Percentiles rank a stretch among this genome's conserved stretches.
These are phyloP conservation scores for Cantharellus cinnabarinus DNA, from an alignment of 768 basidiomycete species.

Conservation along the genomic window DNA sequence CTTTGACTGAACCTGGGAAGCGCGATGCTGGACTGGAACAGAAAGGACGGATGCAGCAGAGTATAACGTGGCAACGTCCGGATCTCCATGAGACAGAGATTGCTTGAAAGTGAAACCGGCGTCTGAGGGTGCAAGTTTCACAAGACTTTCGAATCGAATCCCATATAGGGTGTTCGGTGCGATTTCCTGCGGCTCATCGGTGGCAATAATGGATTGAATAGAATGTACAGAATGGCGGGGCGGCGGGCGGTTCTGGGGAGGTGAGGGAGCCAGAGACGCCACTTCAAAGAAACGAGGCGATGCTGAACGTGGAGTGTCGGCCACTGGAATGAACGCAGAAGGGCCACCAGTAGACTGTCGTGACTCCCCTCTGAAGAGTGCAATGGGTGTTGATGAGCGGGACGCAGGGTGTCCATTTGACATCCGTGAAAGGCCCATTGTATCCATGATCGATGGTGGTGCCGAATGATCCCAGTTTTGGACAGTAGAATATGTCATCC, in stretches of 20 bases:
- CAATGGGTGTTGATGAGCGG: background rate
- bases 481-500: constrained; percentile 8
- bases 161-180: constrained; percentile 4
- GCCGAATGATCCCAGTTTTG: background rate
- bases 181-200: background rate
- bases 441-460: background rate
- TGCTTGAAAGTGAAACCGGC: constrained; percentile 11
- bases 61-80: constrained; percentile 70
- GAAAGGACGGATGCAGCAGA: constrained; percentile 69
- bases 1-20: background rate
- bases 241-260: background rate
- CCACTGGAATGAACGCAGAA: background rate
- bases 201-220: background rate
- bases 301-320: background rate
- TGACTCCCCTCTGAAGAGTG: background rate
- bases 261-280: background rate
- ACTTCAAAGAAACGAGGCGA: background rate
- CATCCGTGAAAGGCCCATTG: background rate
- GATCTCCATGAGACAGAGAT: constrained; percentile 20
- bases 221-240: background rate
- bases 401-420: background rate
- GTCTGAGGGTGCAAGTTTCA: constrained; percentile 18
- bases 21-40: constrained; percentile 21
- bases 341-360: background rate
- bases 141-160: constrained; percentile 15